phyloP scores from a whole-genome alignment of 2,329 filamentous ascomycete genomes.

The Claviceps humidiphila region DNA sequence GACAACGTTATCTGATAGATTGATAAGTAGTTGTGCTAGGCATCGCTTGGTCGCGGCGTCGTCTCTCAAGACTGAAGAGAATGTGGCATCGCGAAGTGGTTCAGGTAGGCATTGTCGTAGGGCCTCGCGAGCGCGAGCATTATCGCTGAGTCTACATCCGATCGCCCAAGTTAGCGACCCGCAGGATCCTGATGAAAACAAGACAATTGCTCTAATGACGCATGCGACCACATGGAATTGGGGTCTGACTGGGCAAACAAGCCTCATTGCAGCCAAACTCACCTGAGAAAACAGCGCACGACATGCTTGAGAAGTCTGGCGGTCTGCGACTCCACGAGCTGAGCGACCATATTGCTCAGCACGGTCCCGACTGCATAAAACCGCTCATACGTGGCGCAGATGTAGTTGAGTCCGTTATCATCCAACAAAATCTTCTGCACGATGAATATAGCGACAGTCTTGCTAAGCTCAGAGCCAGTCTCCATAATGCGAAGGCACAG shows the following conservation, averaged over 20 bases:
- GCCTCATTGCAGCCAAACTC: constrained; percentile 19
- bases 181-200: neutral
- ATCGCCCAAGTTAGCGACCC: constrained; percentile 8
- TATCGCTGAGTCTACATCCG: constrained; percentile 67
- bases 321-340: constrained; percentile 94
- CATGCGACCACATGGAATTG: no score
- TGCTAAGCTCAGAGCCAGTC: constrained; percentile 93
- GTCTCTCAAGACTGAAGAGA: constrained; percentile 89
- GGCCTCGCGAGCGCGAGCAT: constrained; percentile 87
- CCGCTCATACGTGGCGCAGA: constrained; percentile 95
- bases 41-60: constrained; percentile 97
- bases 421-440: constrained; percentile 97
- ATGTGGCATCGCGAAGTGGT: constrained; percentile 95
- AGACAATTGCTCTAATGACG: neutral
- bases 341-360: constrained; percentile 95
- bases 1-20: constrained; percentile 78
- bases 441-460: constrained; percentile 98
- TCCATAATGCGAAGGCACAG: constrained; percentile 98
- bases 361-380: constrained; percentile 98
- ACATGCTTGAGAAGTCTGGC: constrained; percentile 94
- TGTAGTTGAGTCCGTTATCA: constrained; percentile 93
- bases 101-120: constrained; percentile 92
- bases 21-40: constrained; percentile 91
- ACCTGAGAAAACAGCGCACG: constrained; percentile 92
- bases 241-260: neutral